Conservation (phyloP, 2,329 filamentous ascomycete genomes). For the Zymoseptoria brevis region DNA sequence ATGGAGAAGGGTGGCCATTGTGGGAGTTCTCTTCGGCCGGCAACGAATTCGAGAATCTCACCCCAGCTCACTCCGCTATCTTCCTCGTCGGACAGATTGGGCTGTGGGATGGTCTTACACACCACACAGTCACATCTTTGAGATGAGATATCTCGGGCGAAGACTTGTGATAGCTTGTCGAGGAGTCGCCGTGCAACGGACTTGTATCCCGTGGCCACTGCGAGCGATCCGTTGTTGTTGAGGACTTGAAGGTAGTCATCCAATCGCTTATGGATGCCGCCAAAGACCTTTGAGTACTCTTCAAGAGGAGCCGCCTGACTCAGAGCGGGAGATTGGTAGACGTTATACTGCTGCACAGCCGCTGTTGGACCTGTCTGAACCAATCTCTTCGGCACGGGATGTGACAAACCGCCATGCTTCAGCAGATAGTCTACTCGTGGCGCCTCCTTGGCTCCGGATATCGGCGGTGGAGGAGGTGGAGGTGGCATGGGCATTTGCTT, state of each 20-base stretch:
- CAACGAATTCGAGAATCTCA: conserved; percentile 87
- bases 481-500: conserved; percentile 35
- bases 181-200: conserved; percentile 86
- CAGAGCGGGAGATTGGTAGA: conserved; percentile 46
- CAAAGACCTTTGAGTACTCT: conserved; percentile 54
- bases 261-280: conserved; percentile 72
- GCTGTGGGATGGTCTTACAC: conserved; percentile 51
- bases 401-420: conserved; percentile 73
- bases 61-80: conserved; percentile 80
- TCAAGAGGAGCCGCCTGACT: conserved; percentile 28
- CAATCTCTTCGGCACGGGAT: conserved; percentile 65
- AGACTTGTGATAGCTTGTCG: conserved; percentile 87
- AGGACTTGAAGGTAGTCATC: conserved; percentile 82
- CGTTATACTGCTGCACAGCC: conserved; percentile 53
- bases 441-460: conserved; percentile 55
- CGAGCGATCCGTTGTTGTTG: conserved; percentile 75
- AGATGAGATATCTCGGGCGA: conserved; percentile 81
- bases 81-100: conserved; percentile 42
- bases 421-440: conserved; percentile 88
- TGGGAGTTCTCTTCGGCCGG: conserved; percentile 77
- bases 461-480: conserved; percentile 68
- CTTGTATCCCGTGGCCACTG: conserved; percentile 89
- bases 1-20: conserved; percentile 80
- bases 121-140: conserved; percentile 82
- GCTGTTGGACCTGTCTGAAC: conserved; percentile 52